Evolutionary conservation across 2,329 filamentous ascomycete genomes (phyloP), one percentile per base, ranked within the genome.

Genomic region (Paracorniculantispora psalliotae): DNA sequence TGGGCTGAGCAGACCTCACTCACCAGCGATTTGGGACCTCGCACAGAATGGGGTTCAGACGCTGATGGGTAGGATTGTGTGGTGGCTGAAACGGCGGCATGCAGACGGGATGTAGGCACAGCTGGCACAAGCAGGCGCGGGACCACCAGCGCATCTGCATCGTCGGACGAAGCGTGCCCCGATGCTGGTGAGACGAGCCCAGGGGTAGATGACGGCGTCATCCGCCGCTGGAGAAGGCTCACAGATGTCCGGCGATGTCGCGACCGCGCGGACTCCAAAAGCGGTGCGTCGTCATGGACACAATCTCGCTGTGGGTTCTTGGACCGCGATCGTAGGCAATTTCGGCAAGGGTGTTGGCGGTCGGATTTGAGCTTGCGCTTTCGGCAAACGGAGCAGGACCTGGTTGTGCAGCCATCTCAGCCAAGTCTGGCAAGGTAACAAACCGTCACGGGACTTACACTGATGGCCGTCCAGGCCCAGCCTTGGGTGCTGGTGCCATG

Each of bases 341-440:
- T 77, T 59, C 67, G 68, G 61, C 77, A 79, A 0, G 77, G 77
- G 2, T 62, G 63, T 19, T 72, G 68, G 26, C 73, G 69, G 57
- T 78, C 71, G 57, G 77, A 79, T 19, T 71, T 68, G 15, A 78
- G 70, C 61, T 79, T 79, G 55, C 76, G 74, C 23, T 67, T 69
- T 8, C 76, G 67, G 57, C 77, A 79, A 4, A 75, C 67, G 9
- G 69, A 67, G 59, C 76, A 79, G 1, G 75, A 73, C 5, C 75
- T 75, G n/a, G 17, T 15, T 2, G 33, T n/a, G n/a, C n/a, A n/a
- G n/a, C n/a, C n/a, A n/a, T n/a, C n/a, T n/a, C n/a, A n/a, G n/a
- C n/a, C n/a, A n/a, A n/a, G n/a, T n/a, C n/a, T n/a, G n/a, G n/a
- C n/a, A n/a, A n/a, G n/a, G n/a, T n/a, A n/a, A n/a, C n/a, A n/a